These are phyloP conservation scores for Funneliformis caledonium DNA, from an alignment of 371 early-diverging fungal genomes.

Conservation along the genomic window DNA sequence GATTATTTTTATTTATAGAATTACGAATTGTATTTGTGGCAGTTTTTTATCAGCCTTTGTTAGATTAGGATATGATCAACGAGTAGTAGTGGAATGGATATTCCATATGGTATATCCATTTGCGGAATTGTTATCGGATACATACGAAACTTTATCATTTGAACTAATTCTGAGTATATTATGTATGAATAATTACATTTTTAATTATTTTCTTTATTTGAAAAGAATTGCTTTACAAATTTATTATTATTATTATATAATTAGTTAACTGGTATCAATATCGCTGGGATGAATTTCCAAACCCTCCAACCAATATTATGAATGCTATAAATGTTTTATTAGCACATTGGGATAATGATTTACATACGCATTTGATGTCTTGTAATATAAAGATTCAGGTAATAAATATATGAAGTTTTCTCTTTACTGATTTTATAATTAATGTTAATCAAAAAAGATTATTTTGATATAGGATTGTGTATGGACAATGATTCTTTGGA, in stretches of 20 bases:
- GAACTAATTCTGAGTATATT: conserved; percentile 5
- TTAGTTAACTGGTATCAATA: conserved; percentile 23
- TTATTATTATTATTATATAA: neutral
- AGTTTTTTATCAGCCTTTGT: conserved; percentile 9
- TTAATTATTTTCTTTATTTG: too few relatives aligned
- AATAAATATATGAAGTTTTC: neutral
- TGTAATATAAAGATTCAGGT: neutral
- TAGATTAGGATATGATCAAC: neutral
- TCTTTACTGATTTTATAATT: neutral
- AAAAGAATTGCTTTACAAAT: neutral
- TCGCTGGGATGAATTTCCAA: conserved; percentile 14
- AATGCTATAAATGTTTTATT: neutral
- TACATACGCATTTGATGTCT: neutral
- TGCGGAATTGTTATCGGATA: neutral
- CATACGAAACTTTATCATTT: neutral
- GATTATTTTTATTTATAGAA: neutral
- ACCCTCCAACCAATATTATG: neutral
- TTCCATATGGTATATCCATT: conserved; percentile 11
- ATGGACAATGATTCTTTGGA: neutral
- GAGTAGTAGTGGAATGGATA: conserved; percentile 2
- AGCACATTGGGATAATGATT: neutral
- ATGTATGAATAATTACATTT: neutral
- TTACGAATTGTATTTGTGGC: neutral
- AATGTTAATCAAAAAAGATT: neutral
- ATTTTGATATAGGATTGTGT: neutral